Conservation (phyloP, 78 protist genomes). For the Chrysochromulina parva region DNA sequence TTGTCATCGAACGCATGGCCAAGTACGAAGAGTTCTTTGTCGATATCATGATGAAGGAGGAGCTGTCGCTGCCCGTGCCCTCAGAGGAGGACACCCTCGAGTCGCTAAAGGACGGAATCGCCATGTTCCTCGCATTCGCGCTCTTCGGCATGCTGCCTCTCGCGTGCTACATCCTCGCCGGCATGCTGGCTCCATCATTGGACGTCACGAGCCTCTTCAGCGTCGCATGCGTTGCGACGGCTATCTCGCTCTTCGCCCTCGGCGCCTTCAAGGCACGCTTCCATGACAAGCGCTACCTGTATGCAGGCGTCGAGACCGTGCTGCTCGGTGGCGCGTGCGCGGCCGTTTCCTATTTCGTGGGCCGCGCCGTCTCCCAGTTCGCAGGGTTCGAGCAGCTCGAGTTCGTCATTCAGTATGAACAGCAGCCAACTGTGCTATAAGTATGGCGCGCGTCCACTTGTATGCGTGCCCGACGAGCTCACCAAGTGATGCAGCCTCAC, state of each 20-base stretch:
- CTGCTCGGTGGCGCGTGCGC: background rate
- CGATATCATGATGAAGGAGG: slow-evolving; percentile 11
- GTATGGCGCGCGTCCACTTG: too few species aligned
- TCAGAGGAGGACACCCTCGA: background rate
- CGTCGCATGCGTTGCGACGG: background rate
- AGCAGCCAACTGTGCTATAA: too few species aligned
- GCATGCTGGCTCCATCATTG: background rate
- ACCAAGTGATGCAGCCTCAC: too few species aligned
- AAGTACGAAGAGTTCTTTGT: background rate
- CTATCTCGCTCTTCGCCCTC: background rate
- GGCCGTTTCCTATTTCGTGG: background rate
- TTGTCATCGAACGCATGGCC: background rate
- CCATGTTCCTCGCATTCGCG: background rate
- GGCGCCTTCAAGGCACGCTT: slow-evolving; percentile 9
- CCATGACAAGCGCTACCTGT: background rate
- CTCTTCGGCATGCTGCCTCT: slow-evolving; percentile 7
- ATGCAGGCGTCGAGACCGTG: background rate
- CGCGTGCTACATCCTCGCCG: background rate
- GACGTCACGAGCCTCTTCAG: too few species aligned
- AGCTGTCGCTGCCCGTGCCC: background rate
- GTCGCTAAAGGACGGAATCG: background rate
- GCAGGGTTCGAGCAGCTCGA: background rate
- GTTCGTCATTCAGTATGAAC: background rate
- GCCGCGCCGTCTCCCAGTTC: background rate
- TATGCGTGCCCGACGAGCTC: too few species aligned